Evolutionary conservation across 768 basidiomycete genomes (phyloP).

Genomic region (Basidioascus undulatus): DNA sequence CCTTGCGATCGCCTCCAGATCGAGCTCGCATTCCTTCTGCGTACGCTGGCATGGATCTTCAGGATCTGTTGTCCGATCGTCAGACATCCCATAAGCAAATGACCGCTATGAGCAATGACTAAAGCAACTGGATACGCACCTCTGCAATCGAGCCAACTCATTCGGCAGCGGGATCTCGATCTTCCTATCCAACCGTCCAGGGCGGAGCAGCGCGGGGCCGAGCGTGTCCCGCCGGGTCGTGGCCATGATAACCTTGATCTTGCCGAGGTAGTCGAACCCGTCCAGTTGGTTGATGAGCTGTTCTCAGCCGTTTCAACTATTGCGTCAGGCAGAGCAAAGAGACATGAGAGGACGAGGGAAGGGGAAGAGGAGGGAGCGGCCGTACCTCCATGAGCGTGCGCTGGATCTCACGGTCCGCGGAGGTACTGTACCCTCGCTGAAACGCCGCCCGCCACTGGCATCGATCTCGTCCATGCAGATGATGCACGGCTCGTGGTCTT

Average conservation of each 20-base stretch:
- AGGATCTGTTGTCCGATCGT: too few species aligned
- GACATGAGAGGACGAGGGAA: neutral
- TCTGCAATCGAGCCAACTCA: constrained; percentile 84
- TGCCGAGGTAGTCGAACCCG: constrained; percentile 88
- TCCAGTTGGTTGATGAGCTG: constrained; percentile 98
- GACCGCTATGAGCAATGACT: too few species aligned
- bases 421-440: constrained; percentile 91
- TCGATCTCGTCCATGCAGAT: constrained; percentile 99
- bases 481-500: constrained; percentile 91
- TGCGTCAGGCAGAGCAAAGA: neutral
- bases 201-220: constrained; percentile 85
- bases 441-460: constrained; percentile 76
- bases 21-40: constrained; percentile 83
- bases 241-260: constrained; percentile 97
- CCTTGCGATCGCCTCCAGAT: constrained; percentile 79
- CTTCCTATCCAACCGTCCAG: constrained; percentile 86
- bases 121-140: too few species aligned
- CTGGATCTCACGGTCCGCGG: constrained; percentile 95
- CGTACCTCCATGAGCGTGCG: constrained; percentile 86
- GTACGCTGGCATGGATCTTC: constrained; percentile 91
- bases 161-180: constrained; percentile 96
- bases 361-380: too few species aligned
- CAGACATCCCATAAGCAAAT: too few species aligned
- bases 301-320: too few species aligned
- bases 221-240: constrained; percentile 96